A percentile compares a stretch with the other conserved stretches of the same genome.
Conservation (phyloP, 78 protist species). For the Planoprotostelium fungivorum region DNA sequence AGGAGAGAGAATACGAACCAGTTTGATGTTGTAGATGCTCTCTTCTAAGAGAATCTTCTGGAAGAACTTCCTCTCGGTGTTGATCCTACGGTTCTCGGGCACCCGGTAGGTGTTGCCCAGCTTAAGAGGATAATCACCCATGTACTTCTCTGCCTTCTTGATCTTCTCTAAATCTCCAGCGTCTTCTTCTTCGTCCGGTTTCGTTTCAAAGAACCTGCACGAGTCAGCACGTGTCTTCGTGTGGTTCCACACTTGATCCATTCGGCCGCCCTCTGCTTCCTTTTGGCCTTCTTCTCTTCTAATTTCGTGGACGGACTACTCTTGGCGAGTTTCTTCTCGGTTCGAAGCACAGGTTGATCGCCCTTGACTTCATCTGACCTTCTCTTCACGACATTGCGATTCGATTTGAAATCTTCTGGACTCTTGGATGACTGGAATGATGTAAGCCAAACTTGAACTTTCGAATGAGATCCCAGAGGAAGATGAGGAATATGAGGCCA, state of each 20-base stretch:
- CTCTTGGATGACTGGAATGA: background rate
- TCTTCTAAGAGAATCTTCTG: constrained; percentile 66
- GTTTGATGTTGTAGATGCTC: constrained; percentile 23
- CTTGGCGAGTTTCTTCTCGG: background rate
- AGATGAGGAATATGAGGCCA: background rate
- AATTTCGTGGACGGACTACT: background rate
- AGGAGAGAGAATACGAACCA: constrained; percentile 1
- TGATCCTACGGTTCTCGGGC: constrained; percentile 57
- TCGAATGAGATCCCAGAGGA: no score
- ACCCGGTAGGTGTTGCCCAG: constrained; percentile 53
- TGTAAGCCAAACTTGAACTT: no score
- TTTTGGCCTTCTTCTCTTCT: background rate
- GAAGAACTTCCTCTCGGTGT: constrained; percentile 62
- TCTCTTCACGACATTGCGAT: background rate
- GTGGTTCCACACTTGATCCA: background rate
- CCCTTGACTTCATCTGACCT: background rate
- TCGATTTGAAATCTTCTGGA: background rate
- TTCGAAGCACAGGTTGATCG: background rate
- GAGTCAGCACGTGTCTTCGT: background rate
- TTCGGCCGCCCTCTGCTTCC: background rate
- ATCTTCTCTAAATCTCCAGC: constrained; percentile 41
- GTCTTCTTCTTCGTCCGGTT: constrained; percentile 38
- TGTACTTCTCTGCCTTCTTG: constrained; percentile 17
- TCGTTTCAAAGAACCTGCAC: constrained; percentile 1
- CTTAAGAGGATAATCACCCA: constrained; percentile 71